Base-by-base conservation (phyloP, 345 rosid species). In the Euclidium syriacum region DNA sequence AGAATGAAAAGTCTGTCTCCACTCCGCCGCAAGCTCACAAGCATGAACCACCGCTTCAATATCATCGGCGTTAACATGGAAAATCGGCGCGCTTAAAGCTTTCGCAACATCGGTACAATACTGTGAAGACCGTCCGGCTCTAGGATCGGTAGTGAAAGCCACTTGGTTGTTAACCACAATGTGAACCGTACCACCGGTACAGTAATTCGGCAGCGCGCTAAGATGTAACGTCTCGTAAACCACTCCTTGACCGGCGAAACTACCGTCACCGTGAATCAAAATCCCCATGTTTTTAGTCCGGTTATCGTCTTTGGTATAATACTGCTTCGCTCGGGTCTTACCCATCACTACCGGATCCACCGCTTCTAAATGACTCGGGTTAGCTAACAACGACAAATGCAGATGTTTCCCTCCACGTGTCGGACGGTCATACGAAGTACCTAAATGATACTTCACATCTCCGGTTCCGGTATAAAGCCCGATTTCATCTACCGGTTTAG, bases 341-440 rank as follows among this genome's bases (percentile, higher is more conserved):
- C 91, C 95, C 52, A 88, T 68, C 52, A 88, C 90, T 64, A 88
- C 91, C 6, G 90, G 95, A 63, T 85, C 87, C 20, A 88, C 95
- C 42, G 95, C 95, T 80, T 88, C 95, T 78, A 88, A 69, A 64
- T 88, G 95, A 79, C 95, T 88, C 30, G 95, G 95, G 58, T 88
- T 88, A 38, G 95, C 95, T 64, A 87, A 86, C 78, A 87, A 68
- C 72, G 95, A 87, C 62, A 87, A 74, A 73, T 87, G 95, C 47
- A 87, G 86, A 78, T 85, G 84, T 62, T 83, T 83, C 51, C 89
- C 95, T 67, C 91, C 95, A 71, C 95, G 75, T 22, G 95, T 87
- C 55, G 95, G 95, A 6, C 95, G 82, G 65, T 87, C 95, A 75
- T 85, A 87, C 52, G 95, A 87, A 58, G 91, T 87, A 56, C 91